Evolutionary conservation across 129 eudicot species (phyloP), one percentile per base, ranked within the genome.

Genomic region (Rutidosis leptorrhynchoides): DNA sequence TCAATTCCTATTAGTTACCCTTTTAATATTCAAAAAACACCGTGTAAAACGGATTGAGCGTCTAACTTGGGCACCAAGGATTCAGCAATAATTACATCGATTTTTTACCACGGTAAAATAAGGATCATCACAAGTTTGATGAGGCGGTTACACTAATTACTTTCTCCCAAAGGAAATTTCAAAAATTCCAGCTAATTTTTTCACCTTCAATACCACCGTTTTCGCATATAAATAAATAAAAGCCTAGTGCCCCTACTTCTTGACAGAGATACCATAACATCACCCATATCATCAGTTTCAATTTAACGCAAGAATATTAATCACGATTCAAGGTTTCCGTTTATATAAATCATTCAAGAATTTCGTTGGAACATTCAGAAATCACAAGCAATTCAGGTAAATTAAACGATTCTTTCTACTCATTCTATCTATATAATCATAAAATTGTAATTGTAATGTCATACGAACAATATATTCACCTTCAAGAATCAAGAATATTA

Each of bases 311-410:
- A 21, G 6, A 0, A 53, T 7, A 24, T 20, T 4, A 21, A 19
- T 19, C 58, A 54, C 9, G 28, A 22, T 54, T 54, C 59, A 20
- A 54, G 16, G 59, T 23, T 54, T 54, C 22, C 2, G n/a, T 5
- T 53, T n/a, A 52, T 53, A 0, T 3, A 53, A 22, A 23, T 5
- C 59, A 53, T 53, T 21, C 58, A 10, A 53, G 28, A 22, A 53
- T 22, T 54, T 40, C 46, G n/a, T 40, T 40, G n/a, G 46, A 40
- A 40, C 4, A 40, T 40, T 37, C 45, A 24, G 27, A 19, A 20
- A 19, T n/a, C n/a, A n/a, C 25, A 21, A 52, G 6, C n/a, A n/a
- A n/a, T n/a, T n/a, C n/a, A 54, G 59, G 59, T 54, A 54, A 54
- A 20, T 54, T 54, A 20, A 53, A 19, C 26, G 8, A 7, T 7